Percentiles rank a stretch among this genome's conserved stretches.
Conservation (phyloP, 139 green algal genomes). For the Ulvella scutata region DNA sequence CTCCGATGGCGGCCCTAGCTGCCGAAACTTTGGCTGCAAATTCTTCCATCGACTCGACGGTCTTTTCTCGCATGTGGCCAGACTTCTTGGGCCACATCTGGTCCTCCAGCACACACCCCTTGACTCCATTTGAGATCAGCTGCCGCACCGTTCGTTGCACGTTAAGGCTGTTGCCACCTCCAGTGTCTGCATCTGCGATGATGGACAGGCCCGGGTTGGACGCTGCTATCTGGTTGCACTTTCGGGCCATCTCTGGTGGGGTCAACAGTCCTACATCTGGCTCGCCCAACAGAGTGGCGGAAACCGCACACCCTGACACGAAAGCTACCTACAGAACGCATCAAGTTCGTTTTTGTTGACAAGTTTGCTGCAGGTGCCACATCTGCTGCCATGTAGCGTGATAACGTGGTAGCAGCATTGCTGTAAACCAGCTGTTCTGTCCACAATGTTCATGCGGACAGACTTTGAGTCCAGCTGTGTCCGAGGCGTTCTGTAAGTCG, state of each 20-base stretch:
- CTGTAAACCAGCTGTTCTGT: too few species aligned
- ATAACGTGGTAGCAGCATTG: too few species aligned
- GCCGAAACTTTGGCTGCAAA: constrained; percentile 46
- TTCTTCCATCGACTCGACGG: constrained; percentile 29
- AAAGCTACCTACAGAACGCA: constrained; percentile 16
- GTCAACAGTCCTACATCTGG: constrained; percentile 60
- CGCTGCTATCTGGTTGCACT: constrained; percentile 35
- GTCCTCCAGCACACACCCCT: constrained; percentile 65
- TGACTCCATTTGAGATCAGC: constrained; percentile 53
- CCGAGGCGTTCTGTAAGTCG: too few species aligned
- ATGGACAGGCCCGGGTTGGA: constrained; percentile 33
- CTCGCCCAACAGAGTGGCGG: constrained; percentile 49
- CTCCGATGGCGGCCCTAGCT: constrained; percentile 46
- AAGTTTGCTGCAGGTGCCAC: too few species aligned
- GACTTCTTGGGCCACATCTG: constrained; percentile 51
- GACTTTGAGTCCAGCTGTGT: too few species aligned
- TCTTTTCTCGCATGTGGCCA: constrained; percentile 46
- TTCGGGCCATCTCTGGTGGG: constrained; percentile 50
- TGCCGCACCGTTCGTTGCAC: constrained; percentile 65
- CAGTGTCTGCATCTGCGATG: constrained; percentile 67
- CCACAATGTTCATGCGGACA: too few species aligned
- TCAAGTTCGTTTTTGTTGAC: too few species aligned
- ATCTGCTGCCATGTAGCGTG: too few species aligned
- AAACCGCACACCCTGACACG: constrained; percentile 33
- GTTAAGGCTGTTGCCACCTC: constrained; percentile 63